phyloP scores from a whole-genome alignment of 176 grass and related monocot species.

The Oryza brachyantha region DNA sequence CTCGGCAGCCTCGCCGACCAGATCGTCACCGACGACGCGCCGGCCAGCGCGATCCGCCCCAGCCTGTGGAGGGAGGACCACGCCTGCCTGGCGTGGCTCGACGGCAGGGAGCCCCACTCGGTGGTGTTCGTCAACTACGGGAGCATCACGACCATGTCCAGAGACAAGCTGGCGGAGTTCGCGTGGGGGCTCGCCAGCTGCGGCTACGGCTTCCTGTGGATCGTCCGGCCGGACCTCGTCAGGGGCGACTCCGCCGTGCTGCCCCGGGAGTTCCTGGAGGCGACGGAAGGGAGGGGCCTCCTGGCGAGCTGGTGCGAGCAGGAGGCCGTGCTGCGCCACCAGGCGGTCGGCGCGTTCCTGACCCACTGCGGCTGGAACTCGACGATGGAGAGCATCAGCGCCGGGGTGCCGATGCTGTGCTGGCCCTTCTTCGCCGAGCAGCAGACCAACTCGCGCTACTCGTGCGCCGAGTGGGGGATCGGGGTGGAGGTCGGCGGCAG shows the following conservation, averaged over 20 bases:
- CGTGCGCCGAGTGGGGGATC: no score
- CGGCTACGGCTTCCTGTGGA: slow-evolving; percentile 53
- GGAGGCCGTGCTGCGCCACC: slow-evolving; percentile 34
- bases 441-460: no score
- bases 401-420: not conserved
- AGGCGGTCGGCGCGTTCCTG: slow-evolving; percentile 39
- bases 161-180: slow-evolving; percentile 47
- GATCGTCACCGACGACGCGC: no score
- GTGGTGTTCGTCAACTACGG: slow-evolving; percentile 48
- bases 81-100: slow-evolving; percentile 33
- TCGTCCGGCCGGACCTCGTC: slow-evolving; percentile 46
- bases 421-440: not conserved
- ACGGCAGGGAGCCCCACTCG: not conserved
- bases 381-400: not conserved
- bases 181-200: slow-evolving; percentile 61
- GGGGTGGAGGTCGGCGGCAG: no score
- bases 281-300: slow-evolving; percentile 6
- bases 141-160: not conserved
- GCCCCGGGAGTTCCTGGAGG: slow-evolving; percentile 38
- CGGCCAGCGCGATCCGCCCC: not conserved
- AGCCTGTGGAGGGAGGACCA: slow-evolving; percentile 44
- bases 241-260: slow-evolving; percentile 30
- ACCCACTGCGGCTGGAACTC: slow-evolving; percentile 82
- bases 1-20: not conserved
- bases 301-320: slow-evolving; percentile 37